These are phyloP conservation scores for Tetrastigma voinierianum DNA, from an alignment of 164 flowering plant species.

Conservation along the genomic window DNA sequence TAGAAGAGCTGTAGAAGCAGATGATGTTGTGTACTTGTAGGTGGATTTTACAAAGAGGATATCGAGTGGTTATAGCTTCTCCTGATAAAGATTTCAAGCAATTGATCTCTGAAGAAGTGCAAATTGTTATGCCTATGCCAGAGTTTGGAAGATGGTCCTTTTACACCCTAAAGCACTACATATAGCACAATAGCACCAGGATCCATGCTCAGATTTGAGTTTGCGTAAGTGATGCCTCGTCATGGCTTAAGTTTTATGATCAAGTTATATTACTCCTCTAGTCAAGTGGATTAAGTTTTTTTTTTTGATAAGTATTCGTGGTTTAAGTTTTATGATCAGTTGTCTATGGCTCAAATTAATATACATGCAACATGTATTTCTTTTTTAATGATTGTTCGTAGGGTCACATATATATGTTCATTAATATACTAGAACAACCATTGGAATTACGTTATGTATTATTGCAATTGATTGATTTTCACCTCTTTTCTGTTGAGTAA, in stretches of 20 bases:
- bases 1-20: conserved; percentile 85
- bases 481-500: no score
- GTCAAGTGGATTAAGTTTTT: no score
- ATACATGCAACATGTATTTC: background rate
- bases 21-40: conserved; percentile 84
- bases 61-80: conserved; percentile 77
- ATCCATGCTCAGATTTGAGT: conserved; percentile 83
- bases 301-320: no score
- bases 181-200: conserved; percentile 73
- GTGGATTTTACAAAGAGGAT: conserved; percentile 54
- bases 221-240: conserved; percentile 52
- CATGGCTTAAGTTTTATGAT: background rate
- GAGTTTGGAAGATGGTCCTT: conserved; percentile 89
- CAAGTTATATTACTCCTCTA: no score
- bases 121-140: conserved; percentile 78
- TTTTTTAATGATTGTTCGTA: background rate
- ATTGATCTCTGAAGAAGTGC: conserved; percentile 87
- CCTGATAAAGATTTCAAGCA: conserved; percentile 99
- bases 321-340: background rate
- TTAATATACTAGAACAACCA: no score
- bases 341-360: background rate
- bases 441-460: no score
- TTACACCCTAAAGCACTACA: conserved; percentile 81
- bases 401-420: background rate
- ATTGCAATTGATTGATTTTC: no score